Percentiles rank a stretch among this genome's conserved stretches.
These are phyloP conservation scores for Zychaea mexicana DNA, from an alignment of 371 early-diverging fungal species.

Conservation along the genomic window DNA sequence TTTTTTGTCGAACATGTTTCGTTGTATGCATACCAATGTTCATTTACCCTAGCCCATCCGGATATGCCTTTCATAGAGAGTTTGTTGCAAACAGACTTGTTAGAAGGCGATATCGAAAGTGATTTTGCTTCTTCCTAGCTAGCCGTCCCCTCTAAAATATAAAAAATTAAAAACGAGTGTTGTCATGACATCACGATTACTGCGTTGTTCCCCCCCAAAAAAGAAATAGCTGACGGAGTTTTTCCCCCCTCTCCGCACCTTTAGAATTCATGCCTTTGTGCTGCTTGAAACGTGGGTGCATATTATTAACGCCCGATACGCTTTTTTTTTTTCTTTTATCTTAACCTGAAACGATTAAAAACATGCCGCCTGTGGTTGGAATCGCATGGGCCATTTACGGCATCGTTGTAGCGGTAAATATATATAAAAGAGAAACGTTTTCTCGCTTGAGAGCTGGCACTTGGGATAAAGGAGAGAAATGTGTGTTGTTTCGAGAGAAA, in stretches of 20 bases:
- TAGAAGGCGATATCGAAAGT: slow-evolving; percentile 54
- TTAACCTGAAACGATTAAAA: neutral
- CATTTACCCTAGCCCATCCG: slow-evolving; percentile 69
- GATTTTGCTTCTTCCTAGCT: neutral
- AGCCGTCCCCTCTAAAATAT: neutral
- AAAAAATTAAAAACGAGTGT: slow-evolving; percentile 3
- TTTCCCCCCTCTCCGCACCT: no score
- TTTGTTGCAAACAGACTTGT: slow-evolving; percentile 71
- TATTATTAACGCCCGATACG: neutral
- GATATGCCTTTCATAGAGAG: slow-evolving; percentile 78
- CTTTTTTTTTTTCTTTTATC: slow-evolving; percentile 1
- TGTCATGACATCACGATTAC: neutral
- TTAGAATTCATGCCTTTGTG: no score
- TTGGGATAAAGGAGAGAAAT: no score
- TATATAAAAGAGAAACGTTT: no score
- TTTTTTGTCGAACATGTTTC: slow-evolving; percentile 78
- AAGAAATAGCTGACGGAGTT: no score
- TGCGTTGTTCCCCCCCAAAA: slow-evolving; percentile 1
- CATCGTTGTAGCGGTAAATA: slow-evolving; percentile 14
- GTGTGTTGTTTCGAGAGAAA: no score
- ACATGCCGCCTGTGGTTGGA: slow-evolving; percentile 20
- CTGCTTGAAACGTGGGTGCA: no score
- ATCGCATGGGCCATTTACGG: slow-evolving; percentile 22
- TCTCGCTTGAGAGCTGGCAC: no score
- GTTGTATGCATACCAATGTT: slow-evolving; percentile 72